These are phyloP conservation scores for Beta lomatogona DNA, from an alignment of 179 eudicot genomes.

Conservation along the genomic window DNA sequence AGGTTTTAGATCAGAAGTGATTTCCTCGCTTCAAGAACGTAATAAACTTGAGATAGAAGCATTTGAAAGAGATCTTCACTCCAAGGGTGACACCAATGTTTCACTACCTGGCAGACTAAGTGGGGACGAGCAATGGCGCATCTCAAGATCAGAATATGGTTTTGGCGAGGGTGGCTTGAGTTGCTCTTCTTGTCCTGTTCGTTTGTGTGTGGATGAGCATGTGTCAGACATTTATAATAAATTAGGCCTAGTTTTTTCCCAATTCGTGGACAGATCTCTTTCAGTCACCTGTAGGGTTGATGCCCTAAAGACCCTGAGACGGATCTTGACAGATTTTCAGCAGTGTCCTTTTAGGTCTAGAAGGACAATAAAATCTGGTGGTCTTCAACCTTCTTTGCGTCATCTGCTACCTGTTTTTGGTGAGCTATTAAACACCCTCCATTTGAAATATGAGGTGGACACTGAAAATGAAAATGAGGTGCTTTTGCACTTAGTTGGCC, in stretches of 20 bases:
- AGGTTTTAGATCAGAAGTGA: slow-evolving; percentile 45
- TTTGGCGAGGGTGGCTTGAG: slow-evolving; percentile 52
- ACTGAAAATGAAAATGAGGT: slow-evolving; percentile 48
- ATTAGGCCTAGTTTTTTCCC: slow-evolving; percentile 48
- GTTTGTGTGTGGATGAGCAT: slow-evolving; percentile 83
- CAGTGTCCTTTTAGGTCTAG: slow-evolving; percentile 66
- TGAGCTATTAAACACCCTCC: slow-evolving; percentile 62
- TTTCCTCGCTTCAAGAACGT: slow-evolving; percentile 60
- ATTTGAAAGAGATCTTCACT: slow-evolving; percentile 55
- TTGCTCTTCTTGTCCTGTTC: slow-evolving; percentile 76
- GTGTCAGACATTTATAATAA: slow-evolving; percentile 76
- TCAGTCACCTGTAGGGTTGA: slow-evolving; percentile 47
- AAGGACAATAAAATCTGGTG: slow-evolving; percentile 43
- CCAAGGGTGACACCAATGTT: slow-evolving; percentile 55
- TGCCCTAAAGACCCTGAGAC: slow-evolving; percentile 50
- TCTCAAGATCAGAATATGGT: slow-evolving; percentile 83
- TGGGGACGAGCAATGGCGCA: slow-evolving; percentile 93
- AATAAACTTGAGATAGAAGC: slow-evolving; percentile 60
- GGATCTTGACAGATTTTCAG: slow-evolving; percentile 53
- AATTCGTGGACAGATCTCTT: slow-evolving; percentile 47
- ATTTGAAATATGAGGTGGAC: slow-evolving; percentile 50
- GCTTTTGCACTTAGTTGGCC: slow-evolving; percentile 58
- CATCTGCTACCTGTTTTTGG: slow-evolving; percentile 52
- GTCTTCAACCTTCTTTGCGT: slow-evolving; percentile 37
- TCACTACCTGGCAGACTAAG: slow-evolving; percentile 91